These are phyloP conservation scores for Neodidymelliopsis sp. DNA, from an alignment of 2,329 filamentous ascomycete genomes.

Conservation along the genomic window DNA sequence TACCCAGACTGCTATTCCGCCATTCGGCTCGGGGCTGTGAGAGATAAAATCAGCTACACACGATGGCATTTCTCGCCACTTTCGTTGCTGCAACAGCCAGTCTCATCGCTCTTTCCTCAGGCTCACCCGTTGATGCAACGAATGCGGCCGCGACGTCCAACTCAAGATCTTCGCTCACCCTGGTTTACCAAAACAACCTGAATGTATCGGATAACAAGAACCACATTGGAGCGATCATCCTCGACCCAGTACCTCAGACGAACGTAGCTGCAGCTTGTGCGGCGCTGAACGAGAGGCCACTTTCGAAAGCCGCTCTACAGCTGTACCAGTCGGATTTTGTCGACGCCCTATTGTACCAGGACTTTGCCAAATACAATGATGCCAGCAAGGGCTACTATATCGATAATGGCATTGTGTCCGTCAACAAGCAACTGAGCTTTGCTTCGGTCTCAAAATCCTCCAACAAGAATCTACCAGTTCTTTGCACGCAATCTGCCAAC, in stretches of 20 bases:
- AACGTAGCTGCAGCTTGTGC: constrained; percentile 55
- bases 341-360: constrained; percentile 55
- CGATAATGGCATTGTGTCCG: constrained; percentile 49
- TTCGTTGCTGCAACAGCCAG: constrained; percentile 31
- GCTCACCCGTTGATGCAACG: constrained; percentile 30
- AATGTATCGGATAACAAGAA: constrained; percentile 62
- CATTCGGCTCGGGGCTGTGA: not conserved
- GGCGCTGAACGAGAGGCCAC: constrained; percentile 57
- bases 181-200: constrained; percentile 64
- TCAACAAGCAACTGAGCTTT: constrained; percentile 47
- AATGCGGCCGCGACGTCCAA: constrained; percentile 29
- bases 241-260: constrained; percentile 53
- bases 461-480: constrained; percentile 52
- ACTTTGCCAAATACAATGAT: constrained; percentile 50
- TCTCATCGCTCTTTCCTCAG: constrained; percentile 24
- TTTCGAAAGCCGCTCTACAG: constrained; percentile 53
- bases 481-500: constrained; percentile 60
- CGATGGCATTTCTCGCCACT: constrained; percentile 33
- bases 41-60: not conserved
- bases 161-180: constrained; percentile 55
- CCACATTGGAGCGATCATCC: constrained; percentile 60
- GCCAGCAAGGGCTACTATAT: constrained; percentile 54
- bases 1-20: constrained; percentile 14
- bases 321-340: constrained; percentile 56
- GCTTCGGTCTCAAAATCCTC: constrained; percentile 31